A percentile compares a stretch with the other conserved stretches of the same genome.
Conservation (phyloP, 805 yeast species). For the Lipomyces oligophaga region DNA sequence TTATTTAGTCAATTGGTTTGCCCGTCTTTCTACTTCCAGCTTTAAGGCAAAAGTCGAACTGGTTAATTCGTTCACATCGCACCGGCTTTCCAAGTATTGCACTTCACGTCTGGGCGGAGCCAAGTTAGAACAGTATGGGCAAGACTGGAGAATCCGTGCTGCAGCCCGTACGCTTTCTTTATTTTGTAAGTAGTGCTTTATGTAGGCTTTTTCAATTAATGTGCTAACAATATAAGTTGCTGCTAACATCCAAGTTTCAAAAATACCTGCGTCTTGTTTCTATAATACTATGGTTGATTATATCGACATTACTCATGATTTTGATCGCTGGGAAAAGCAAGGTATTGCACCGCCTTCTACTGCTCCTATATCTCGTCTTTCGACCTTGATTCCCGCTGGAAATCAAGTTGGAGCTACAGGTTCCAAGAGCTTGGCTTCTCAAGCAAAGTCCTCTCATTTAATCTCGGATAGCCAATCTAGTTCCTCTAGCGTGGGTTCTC, state of each 20-base stretch:
- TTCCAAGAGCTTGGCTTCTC: not conserved
- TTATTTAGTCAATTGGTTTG: slow-evolving; percentile 55
- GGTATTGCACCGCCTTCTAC: slow-evolving; percentile 13
- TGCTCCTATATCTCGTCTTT: slow-evolving; percentile 3
- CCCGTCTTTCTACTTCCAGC: slow-evolving; percentile 42
- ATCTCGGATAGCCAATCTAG: too few species aligned
- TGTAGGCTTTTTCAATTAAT: not conserved
- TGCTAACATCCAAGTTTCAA: slow-evolving; percentile 26
- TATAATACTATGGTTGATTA: slow-evolving; percentile 81
- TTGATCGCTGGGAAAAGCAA: slow-evolving; percentile 68
- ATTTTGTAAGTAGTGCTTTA: slow-evolving; percentile 46
- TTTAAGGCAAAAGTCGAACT: slow-evolving; percentile 59
- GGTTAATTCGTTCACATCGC: slow-evolving; percentile 72
- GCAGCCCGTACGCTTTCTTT: slow-evolving; percentile 58
- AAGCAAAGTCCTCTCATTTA: not conserved
- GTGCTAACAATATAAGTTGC: slow-evolving; percentile 10
- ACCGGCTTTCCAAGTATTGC: slow-evolving; percentile 51
- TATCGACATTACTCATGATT: slow-evolving; percentile 72
- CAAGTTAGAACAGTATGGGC: slow-evolving; percentile 57
- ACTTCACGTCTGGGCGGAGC: slow-evolving; percentile 17
- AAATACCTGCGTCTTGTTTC: slow-evolving; percentile 46
- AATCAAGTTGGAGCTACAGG: not conserved
- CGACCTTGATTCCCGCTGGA: too few species aligned
- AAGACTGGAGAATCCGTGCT: slow-evolving; percentile 75
- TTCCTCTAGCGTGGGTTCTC: too few species aligned